Percentiles rank a stretch among this genome's conserved stretches.
These are phyloP conservation scores for Eucalyptus cladocalyx DNA, from an alignment of 345 rosid genomes.

Conservation along the genomic window DNA sequence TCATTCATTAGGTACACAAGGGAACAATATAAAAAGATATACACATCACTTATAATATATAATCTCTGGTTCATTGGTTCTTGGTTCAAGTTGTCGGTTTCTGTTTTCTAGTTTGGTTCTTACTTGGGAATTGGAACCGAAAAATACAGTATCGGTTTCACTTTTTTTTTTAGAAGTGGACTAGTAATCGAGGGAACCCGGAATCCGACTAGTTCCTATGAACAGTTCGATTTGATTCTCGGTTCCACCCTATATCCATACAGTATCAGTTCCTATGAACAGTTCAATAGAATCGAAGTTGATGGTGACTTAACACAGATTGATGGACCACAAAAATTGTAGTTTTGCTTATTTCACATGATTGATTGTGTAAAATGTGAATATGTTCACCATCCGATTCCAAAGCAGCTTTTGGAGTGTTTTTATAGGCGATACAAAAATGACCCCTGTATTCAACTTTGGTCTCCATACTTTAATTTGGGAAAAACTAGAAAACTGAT, in stretches of 20 bases:
- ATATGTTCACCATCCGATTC: neutral
- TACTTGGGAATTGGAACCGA: neutral
- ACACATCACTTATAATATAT: neutral
- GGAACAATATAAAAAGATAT: neutral
- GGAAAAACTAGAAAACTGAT: neutral
- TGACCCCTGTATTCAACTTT: neutral
- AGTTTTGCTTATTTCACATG: neutral
- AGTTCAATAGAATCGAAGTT: neutral
- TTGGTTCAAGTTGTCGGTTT: neutral
- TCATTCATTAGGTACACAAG: neutral
- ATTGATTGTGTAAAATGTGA: neutral
- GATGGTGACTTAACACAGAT: neutral
- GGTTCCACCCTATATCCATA: neutral
- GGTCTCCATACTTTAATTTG: neutral
- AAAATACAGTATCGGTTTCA: rapidly evolving
- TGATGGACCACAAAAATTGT: neutral
- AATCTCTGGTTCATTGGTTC: rapidly evolving
- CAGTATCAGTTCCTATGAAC: neutral
- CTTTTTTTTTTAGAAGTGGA: too few species aligned
- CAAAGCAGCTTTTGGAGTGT: neutral
- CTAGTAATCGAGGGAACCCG: neutral
- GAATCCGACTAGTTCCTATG: neutral
- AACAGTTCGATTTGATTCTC: neutral
- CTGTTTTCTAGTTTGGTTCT: neutral
- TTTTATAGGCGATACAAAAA: neutral